These are phyloP conservation scores for Psidium guajava DNA, from an alignment of 345 rosid genomes.

Conservation along the genomic window DNA sequence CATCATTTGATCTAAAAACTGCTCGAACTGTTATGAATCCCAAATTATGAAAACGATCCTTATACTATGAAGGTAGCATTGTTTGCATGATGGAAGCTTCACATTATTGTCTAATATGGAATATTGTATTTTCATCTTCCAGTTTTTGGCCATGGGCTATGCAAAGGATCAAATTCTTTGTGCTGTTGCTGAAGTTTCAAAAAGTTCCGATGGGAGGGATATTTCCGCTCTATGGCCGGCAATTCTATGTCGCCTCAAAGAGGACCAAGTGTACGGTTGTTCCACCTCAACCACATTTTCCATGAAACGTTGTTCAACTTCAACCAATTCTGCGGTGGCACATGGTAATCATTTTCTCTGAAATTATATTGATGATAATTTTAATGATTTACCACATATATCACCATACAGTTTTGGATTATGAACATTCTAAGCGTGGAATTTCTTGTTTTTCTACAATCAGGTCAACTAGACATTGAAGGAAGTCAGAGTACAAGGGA, in stretches of 20 bases:
- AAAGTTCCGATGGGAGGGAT: conserved; percentile 40
- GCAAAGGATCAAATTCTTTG: conserved; percentile 42
- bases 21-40: background rate
- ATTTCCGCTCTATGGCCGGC: conserved; percentile 54
- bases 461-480: conserved; percentile 39
- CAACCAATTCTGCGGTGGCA: conserved; percentile 4
- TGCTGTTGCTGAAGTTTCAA: conserved; percentile 51
- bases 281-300: conserved; percentile 13
- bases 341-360: conserved; percentile 7
- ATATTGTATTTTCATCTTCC: conserved; percentile 4
- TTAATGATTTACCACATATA: background rate
- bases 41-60: background rate
- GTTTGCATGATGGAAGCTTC: background rate
- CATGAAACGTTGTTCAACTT: conserved; percentile 4
- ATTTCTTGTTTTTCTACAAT: background rate
- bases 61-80: background rate
- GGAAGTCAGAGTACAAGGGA: conserved; percentile 16
- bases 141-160: conserved; percentile 56
- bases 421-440: background rate
- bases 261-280: conserved; percentile 44
- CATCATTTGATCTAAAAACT: background rate
- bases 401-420: background rate
- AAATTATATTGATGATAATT: background rate
- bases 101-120: background rate
- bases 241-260: conserved; percentile 57